These are phyloP conservation scores for Cryphonectria japonica DNA, from an alignment of 2,329 filamentous ascomycete genomes.

Conservation along the genomic window DNA sequence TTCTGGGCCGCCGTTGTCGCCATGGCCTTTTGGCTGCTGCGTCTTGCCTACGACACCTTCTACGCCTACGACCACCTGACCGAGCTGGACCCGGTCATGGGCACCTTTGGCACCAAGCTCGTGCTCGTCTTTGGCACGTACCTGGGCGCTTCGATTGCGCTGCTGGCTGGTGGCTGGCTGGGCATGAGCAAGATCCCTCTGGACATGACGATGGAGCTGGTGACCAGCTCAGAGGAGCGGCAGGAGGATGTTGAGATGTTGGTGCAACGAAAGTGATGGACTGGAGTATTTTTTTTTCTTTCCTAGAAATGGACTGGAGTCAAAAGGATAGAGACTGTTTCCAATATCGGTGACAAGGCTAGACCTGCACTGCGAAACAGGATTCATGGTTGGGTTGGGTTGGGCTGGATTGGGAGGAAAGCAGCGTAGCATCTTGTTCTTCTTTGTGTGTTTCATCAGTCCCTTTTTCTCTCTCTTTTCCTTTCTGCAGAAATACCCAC, in stretches of 20 bases:
- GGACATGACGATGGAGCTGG: neutral
- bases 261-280: neutral
- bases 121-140: slow-evolving; percentile 32
- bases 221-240: neutral
- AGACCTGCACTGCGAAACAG: neutral
- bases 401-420: neutral
- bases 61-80: slow-evolving; percentile 31
- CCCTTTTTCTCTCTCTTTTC: neutral
- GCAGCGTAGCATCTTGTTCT: neutral
- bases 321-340: neutral
- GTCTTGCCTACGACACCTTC: slow-evolving; percentile 32
- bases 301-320: neutral
- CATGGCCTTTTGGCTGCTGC: slow-evolving; percentile 33
- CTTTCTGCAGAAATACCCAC: neutral
- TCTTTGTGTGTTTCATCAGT: neutral
- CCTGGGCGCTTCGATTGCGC: slow-evolving; percentile 24
- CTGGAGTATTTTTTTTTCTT: too few species aligned
- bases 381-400: neutral
- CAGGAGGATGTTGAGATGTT: neutral
- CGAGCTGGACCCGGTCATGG: slow-evolving; percentile 33
- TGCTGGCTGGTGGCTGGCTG: slow-evolving; percentile 29
- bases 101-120: slow-evolving; percentile 32
- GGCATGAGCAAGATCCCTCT: neutral
- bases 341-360: neutral
- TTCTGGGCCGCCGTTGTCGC: slow-evolving; percentile 26